Conservation (phyloP, 2,329 filamentous ascomycete species). For the Nectriaceae sp. region DNA sequence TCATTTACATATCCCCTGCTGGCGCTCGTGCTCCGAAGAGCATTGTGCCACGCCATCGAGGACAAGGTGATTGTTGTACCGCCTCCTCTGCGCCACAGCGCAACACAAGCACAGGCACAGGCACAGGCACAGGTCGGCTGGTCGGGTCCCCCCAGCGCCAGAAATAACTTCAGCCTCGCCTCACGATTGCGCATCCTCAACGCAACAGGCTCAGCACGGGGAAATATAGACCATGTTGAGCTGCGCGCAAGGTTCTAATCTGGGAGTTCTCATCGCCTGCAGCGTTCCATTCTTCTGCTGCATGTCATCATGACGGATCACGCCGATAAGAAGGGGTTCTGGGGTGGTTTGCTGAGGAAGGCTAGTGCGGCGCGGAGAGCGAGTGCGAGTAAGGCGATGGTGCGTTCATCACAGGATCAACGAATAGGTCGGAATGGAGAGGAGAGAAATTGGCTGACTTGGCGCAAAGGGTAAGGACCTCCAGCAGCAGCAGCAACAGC, state of each 20-base stretch:
- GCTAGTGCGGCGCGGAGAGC: constrained; percentile 41
- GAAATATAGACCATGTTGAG: neutral
- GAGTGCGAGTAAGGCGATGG: constrained; percentile 11
- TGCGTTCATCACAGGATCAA: too few relatives aligned
- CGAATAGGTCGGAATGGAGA: too few relatives aligned
- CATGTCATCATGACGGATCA: constrained; percentile 37
- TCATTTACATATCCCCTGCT: too few relatives aligned
- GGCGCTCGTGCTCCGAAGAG: too few relatives aligned
- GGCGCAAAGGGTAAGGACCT: too few relatives aligned
- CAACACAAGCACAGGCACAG: too few relatives aligned
- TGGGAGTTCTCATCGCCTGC: neutral
- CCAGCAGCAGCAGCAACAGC: neutral
- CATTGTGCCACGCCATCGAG: neutral
- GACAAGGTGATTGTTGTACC: neutral
- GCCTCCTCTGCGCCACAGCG: too few relatives aligned
- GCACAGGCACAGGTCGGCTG: too few relatives aligned
- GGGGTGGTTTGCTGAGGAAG: constrained; percentile 51
- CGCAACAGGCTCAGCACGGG: neutral
- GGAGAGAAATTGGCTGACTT: too few relatives aligned
- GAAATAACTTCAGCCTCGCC: neutral
- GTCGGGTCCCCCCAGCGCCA: too few relatives aligned
- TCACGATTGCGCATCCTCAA: neutral
- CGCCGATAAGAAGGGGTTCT: constrained; percentile 45
- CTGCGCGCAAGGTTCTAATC: too few relatives aligned
- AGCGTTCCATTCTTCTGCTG: constrained; percentile 17